A percentile compares a stretch with the other conserved stretches of the same genome.
phyloP scores from a whole-genome alignment of 441 rosid species.

The Theobroma grandiflorum region DNA sequence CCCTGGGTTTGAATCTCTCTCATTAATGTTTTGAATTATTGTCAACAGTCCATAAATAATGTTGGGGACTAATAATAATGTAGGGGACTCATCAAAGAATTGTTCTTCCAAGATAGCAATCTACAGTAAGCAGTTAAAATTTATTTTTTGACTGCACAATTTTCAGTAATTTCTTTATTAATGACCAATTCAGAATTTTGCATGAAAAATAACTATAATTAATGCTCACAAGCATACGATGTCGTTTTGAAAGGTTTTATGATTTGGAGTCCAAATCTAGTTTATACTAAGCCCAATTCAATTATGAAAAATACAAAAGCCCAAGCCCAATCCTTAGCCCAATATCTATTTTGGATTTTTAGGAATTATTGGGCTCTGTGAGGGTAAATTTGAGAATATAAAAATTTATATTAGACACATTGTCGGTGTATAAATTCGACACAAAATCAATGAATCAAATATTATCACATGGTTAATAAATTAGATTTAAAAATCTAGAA shows the following conservation, averaged over 20 bases:
- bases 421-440: too few relatives aligned
- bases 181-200: too few relatives aligned
- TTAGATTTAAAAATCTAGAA: too few relatives aligned
- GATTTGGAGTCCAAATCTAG: background rate
- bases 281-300: background rate
- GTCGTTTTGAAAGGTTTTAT: background rate
- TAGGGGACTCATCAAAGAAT: background rate
- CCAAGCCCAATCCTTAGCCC: background rate
- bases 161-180: background rate
- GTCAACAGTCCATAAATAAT: background rate
- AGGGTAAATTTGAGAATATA: background rate
- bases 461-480: too few relatives aligned
- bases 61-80: background rate
- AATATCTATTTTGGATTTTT: background rate
- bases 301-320: background rate
- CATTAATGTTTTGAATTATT: background rate
- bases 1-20: background rate
- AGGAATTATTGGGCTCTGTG: background rate
- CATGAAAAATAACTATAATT: too few relatives aligned
- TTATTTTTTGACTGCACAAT: background rate
- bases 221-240: background rate
- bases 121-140: background rate
- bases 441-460: too few relatives aligned
- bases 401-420: too few relatives aligned
- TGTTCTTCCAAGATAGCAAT: background rate